Evolutionary conservation across 2,329 filamentous ascomycete species (phyloP), one percentile per base, ranked within the genome.

Genomic region (Aureobasidium mangrovei): DNA sequence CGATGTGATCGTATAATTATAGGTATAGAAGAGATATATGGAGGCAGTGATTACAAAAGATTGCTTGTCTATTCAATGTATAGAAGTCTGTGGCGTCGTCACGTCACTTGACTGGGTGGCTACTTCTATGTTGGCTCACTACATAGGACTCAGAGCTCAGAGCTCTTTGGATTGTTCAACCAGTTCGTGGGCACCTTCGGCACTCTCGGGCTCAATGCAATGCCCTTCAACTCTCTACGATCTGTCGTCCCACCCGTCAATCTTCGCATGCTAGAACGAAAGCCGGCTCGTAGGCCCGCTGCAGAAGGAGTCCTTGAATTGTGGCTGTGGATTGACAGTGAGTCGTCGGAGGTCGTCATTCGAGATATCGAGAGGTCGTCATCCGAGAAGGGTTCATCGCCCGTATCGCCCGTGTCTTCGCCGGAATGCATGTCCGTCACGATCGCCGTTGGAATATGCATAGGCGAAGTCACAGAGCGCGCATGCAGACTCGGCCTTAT

Each of bases 401-500:
- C 84, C 1, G 76, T 74, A 38, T 71, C 57, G 26, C 56, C 47
- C n/a, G 47, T 51, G 60, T 95, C 90, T 55, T 95, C 89, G 56
- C 94, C 86, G 0, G 85, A 88, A 2, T 83, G 74, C 46, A 87
- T 77, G 9, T 86, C 82, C 36, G 76, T 53, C 80, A 74, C 33
- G 76, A 76, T 58, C 24, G 47, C 57, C 7, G 82, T 75, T 28
- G 65, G 69, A 56, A 69, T 69, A 29, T 67, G 70, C 57, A 79
- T 79, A 10, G 75, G 76, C 0, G 91, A 94, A 0, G 91, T 96
- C 49, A 95, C 80, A 9, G 89, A 94, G 18, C 91, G 83, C 4
- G 82, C 79, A 65, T 95, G 91, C 24, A 95, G 74, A 2, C 79
- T 80, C 0, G 88, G 86, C 4, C 89, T 69, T 8, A 72, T 65